A percentile compares a stretch with the other conserved stretches of the same genome.
Evolutionary conservation across 768 basidiomycete genomes (phyloP).

Genomic region (Agaricus bisporus): DNA sequence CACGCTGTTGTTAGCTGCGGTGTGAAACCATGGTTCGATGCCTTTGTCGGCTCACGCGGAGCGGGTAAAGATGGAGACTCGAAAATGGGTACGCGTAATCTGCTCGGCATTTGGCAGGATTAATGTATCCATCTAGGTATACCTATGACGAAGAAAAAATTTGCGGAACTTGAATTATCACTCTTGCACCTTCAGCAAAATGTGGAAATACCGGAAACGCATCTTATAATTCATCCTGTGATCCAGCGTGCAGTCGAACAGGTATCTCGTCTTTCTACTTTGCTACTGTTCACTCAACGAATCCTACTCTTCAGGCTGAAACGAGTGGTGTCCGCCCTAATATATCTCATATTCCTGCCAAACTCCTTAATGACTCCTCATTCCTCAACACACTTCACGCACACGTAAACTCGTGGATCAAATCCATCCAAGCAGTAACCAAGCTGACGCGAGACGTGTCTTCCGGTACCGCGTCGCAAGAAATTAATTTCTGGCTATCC

Average conservation of each 20-base stretch:
- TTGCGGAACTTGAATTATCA: constrained; percentile 93
- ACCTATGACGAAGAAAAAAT: constrained; percentile 98
- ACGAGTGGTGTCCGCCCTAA: constrained; percentile 56
- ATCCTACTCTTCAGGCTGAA: constrained; percentile 30
- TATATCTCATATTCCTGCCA: constrained; percentile 66
- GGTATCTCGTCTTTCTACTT: constrained; percentile 17
- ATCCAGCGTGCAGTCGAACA: constrained; percentile 86
- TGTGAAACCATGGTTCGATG: constrained; percentile 98
- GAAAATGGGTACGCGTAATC: constrained; percentile 55
- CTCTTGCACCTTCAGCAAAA: constrained; percentile 96
- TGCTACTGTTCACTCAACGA: no score
- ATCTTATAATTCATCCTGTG: constrained; percentile 84
- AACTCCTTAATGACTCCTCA: constrained; percentile 76
- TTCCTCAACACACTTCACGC: constrained; percentile 92
- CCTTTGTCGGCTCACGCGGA: constrained; percentile 84
- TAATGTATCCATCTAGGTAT: constrained; percentile 44
- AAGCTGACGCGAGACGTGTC: constrained; percentile 92
- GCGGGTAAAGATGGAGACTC: constrained; percentile 69
- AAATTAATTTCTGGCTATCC: constrained; percentile 98
- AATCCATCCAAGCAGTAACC: constrained; percentile 93
- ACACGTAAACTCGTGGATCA: constrained; percentile 97
- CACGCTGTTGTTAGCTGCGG: constrained; percentile 93
- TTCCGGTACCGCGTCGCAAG: constrained; percentile 94
- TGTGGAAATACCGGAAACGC: constrained; percentile 97
- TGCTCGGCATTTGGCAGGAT: neutral